Percentiles rank a stretch among this genome's conserved stretches.
Conservation (phyloP, 164 flowering plant species). For the Umbilicus rupestris region DNA sequence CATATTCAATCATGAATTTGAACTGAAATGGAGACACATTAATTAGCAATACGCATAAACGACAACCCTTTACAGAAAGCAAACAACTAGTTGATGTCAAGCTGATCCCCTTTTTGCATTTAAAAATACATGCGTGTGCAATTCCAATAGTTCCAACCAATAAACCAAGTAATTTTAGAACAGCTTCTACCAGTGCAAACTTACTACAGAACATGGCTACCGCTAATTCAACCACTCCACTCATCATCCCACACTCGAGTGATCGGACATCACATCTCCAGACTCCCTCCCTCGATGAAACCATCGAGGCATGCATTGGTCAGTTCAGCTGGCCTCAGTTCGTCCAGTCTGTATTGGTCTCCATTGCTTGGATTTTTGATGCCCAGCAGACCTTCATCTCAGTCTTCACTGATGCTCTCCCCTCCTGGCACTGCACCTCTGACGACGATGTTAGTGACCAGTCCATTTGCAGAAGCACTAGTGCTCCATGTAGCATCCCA, state of each 20-base stretch:
- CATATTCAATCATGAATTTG: no score
- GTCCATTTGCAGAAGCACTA: conserved; percentile 4
- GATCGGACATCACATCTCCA: neutral
- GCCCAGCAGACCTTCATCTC: conserved; percentile 62
- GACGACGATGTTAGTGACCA: neutral
- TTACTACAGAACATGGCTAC: neutral
- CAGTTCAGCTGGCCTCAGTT: conserved; percentile 37
- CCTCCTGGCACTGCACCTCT: conserved; percentile 44
- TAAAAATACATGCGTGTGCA: no score
- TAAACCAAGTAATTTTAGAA: no score
- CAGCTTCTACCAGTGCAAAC: no score
- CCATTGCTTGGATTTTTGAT: conserved; percentile 51
- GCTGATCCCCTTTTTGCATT: no score
- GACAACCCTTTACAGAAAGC: no score
- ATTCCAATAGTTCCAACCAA: no score
- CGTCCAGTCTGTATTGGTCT: conserved; percentile 39
- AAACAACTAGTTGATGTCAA: no score
- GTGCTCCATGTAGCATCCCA: conserved; percentile 29
- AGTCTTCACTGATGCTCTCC: conserved; percentile 46
- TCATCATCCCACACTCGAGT: neutral
- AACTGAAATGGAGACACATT: no score
- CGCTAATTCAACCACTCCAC: neutral
- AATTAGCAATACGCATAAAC: no score
- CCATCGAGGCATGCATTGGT: conserved; percentile 42
- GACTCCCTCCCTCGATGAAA: conserved; percentile 27